These are phyloP conservation scores for Thelephora aurantiotincta DNA, from an alignment of 768 basidiomycete species.

Conservation along the genomic window DNA sequence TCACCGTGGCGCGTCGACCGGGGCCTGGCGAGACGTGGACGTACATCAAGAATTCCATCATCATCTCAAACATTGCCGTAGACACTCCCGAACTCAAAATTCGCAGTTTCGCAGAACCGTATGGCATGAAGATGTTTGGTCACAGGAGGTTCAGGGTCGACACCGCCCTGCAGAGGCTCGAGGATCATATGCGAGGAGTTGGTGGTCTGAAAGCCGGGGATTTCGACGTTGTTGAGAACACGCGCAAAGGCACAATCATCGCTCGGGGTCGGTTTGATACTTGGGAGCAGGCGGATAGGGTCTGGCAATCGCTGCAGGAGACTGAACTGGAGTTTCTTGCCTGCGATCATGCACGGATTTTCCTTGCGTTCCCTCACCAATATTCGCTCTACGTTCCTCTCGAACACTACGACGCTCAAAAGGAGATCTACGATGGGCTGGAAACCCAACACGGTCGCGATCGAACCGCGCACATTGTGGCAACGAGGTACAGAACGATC, in stretches of 20 bases:
- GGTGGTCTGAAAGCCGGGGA: background rate
- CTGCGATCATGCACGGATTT: background rate
- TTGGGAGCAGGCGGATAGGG: background rate
- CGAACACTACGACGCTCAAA: constrained; percentile 6
- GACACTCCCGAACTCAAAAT: background rate
- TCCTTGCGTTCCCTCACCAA: background rate
- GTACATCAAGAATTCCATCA: background rate
- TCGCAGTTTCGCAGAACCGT: background rate
- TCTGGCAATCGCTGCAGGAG: background rate
- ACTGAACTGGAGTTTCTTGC: background rate
- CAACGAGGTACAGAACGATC: constrained; percentile 12
- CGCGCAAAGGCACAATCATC: background rate
- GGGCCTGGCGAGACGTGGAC: background rate
- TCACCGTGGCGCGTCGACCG: background rate
- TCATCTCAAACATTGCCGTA: background rate
- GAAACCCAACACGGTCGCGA: background rate
- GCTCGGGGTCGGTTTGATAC: background rate
- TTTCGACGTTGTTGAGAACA: background rate
- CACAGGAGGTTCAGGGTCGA: background rate
- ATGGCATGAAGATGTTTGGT: background rate
- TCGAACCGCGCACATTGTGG: constrained; percentile 19
- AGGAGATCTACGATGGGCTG: background rate
- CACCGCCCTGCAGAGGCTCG: background rate
- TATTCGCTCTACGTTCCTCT: constrained; percentile 1
- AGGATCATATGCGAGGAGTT: background rate